Base-by-base conservation (phyloP, 148 eudicot species). In the Nepenthes mirabilis region DNA sequence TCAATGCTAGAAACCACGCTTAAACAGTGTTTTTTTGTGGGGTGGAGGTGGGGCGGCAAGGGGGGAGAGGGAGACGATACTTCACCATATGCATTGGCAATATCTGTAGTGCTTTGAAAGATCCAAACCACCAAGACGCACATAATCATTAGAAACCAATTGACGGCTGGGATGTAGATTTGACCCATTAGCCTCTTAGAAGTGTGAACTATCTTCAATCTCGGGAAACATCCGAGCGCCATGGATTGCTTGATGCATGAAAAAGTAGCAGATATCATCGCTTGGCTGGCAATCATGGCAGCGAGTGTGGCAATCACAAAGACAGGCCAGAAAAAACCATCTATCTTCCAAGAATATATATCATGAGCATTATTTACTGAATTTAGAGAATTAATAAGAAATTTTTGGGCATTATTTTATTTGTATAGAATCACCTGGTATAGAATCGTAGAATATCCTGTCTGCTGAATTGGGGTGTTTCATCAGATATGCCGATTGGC, bases 201-300 rank as follows among this genome's bases (percentile, higher is more conserved):
- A 43, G 99, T 93, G 83, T 93, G 99, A 60, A 93, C 64, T 4
- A 93, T 72, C 77, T 93, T 93, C 74, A 93, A 33, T 72, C 96
- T 77, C 1, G 99, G 99, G 68, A 93, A 93, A 74, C 99, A 93
- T 57, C 96, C 96, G 14, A 93, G 82, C 52, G 94, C 85, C 88
- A 85, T 88, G 52, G 98, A 65, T 68, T 93, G 96, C 71, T 93
- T 93, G 57, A 88, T 70, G 67, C 85, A 82, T 0, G 99, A 88
- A 66, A 93, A 93, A 11, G 99, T 83, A 36, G 96, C 99, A 14
- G 99, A 93, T 45, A 93, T 93, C 99, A 93, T 93, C 63, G 99
- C 96, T 72, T 93, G 99, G 66, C 99, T 93, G 32, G 99, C 96
- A 67, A 93, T 88, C 55, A 88, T 56, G 14, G 96, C 99, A 65